Percentiles rank a stretch among this genome's conserved stretches.
Conservation (phyloP, 148 eudicot species). For the Polygonum aviculare region DNA sequence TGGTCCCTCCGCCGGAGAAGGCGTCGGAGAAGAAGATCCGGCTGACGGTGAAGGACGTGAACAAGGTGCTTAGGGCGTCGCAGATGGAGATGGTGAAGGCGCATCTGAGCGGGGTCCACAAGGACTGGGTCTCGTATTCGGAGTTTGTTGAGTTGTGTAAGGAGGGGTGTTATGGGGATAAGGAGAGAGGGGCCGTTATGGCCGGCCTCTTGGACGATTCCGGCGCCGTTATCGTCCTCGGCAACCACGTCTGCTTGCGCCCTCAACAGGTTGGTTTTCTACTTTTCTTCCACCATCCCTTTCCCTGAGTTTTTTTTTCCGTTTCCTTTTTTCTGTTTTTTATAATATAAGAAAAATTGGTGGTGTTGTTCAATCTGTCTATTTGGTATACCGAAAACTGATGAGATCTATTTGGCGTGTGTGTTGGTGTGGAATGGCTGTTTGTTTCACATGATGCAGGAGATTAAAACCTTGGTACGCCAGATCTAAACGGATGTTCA, state of each 20-base stretch:
- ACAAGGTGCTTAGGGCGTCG: conserved; percentile 53
- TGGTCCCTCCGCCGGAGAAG: conserved; percentile 22
- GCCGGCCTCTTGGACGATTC: conserved; percentile 69
- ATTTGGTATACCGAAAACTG: conserved; percentile 35
- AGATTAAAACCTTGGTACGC: conserved; percentile 50
- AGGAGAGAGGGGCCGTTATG: conserved; percentile 36
- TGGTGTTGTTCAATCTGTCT: not conserved
- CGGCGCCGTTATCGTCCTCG: conserved; percentile 74
- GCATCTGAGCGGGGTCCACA: conserved; percentile 25
- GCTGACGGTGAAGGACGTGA: conserved; percentile 53
- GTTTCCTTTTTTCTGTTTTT: not conserved
- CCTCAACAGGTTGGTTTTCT: conserved; percentile 74
- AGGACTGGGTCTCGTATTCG: conserved; percentile 32
- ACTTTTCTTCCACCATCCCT: not conserved
- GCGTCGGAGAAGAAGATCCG: conserved; percentile 3
- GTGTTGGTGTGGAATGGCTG: conserved; percentile 12
- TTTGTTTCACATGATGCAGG: conserved; percentile 34
- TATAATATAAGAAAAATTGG: not conserved
- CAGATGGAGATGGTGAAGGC: conserved; percentile 46
- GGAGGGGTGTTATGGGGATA: conserved; percentile 26
- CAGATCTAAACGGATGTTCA: conserved; percentile 27
- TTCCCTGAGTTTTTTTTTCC: no score
- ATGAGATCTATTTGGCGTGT: conserved; percentile 36
- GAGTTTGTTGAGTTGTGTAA: conserved; percentile 48
- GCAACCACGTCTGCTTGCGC: conserved; percentile 60